Evolutionary conservation across 305 asterid genomes (phyloP).

Genomic region (Solanum hybrid): DNA sequence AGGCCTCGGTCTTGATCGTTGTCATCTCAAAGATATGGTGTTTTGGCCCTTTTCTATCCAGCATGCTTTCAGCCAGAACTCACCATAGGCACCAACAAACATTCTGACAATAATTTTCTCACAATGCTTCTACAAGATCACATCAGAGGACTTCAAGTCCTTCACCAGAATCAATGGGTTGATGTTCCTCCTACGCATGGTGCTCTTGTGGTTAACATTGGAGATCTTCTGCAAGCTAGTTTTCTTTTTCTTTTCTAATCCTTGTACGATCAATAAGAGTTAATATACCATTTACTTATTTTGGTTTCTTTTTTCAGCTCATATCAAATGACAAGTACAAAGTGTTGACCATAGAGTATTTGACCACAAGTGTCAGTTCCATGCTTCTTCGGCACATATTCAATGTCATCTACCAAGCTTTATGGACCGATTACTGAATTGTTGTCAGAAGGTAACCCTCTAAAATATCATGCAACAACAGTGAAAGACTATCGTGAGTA

Average conservation of each 20-base stretch:
- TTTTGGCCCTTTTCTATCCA: background rate
- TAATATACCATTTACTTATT: background rate
- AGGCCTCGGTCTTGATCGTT: background rate
- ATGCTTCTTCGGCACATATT: background rate
- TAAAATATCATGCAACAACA: background rate
- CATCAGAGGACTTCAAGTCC: background rate
- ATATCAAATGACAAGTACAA: background rate
- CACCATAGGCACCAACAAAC: background rate
- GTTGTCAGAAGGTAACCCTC: background rate
- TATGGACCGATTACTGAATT: background rate
- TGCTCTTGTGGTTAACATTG: background rate
- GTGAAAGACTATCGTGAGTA: background rate
- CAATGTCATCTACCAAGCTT: background rate
- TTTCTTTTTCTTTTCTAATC: background rate
- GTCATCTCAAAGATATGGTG: background rate
- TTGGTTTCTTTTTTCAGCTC: background rate
- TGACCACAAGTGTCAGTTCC: too few species aligned
- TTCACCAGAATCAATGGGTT: background rate
- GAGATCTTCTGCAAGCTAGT: background rate
- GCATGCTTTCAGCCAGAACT: background rate
- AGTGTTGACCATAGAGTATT: background rate
- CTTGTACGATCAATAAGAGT: background rate
- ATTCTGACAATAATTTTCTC: background rate
- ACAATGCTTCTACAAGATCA: background rate
- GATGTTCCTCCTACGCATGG: background rate